Evolutionary conservation across 768 basidiomycete species (phyloP), one percentile per base, ranked within the genome.

Genomic region (Suillus lakei): DNA sequence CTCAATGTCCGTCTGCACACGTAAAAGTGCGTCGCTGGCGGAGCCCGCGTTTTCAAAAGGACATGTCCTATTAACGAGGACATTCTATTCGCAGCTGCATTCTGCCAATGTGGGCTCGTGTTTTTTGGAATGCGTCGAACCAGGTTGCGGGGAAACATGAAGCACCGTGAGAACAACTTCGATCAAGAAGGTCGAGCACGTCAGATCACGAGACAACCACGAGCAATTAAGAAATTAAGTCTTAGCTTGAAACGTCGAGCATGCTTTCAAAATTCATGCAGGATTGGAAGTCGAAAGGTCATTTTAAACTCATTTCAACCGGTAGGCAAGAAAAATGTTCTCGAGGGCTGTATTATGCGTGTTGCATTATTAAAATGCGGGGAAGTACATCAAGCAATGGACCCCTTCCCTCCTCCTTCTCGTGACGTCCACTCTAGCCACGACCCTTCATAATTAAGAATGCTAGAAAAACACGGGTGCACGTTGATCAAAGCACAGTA

Each of bases 401-500:
- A 53, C 53, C 60, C 51, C 77, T 80, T 67, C 71, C 83, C 71
- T 82, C 81, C 64, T 78, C 82, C 68, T 80, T 88, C 74, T 80
- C 81, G 77, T 72, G 80, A 79, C 15, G 86, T 84, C 95, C 95
- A 97, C 69, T 96, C 92, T 61, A 93, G 76, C 93, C 93, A 97
- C 23, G 92, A 93, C 10, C 95, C 95, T 68, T 85, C 86, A 75
- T 95, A 97, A 72, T 95, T 96, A 64, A 87, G 75, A 58, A 89
- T 73, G 62, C 88, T 90, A 55, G 15, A 41, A 43, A 41, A 51
- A 55, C 5, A 28, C 26, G 59, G 5, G 60, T 38, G 23, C 23
- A 26, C 23, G 34, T 58, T 58, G 16, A 58, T 38, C 36, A 41
- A 53, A n/a, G 51, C 61, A 46, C 63, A 65, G 32, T 65, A 48